Conservation (phyloP, 176 grass and related monocot species). For the Avena sativa region DNA sequence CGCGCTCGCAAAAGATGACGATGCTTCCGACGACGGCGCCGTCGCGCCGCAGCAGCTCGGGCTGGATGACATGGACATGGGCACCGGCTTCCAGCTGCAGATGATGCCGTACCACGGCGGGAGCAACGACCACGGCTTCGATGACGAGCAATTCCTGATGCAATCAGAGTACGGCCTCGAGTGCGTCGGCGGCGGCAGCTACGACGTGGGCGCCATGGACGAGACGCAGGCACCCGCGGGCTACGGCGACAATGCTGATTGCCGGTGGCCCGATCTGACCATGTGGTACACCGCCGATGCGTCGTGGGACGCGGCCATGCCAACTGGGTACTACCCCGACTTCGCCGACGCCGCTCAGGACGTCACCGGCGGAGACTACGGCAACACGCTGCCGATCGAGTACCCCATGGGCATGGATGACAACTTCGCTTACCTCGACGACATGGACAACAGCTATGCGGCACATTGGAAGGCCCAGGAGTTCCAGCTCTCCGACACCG, state of each 20-base stretch:
- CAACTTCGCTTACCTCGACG: neutral
- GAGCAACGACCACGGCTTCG: neutral
- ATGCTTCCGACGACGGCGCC: neutral
- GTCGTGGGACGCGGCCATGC: neutral
- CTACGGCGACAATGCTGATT: neutral
- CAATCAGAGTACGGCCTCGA: neutral
- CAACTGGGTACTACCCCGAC: neutral
- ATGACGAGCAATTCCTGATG: neutral
- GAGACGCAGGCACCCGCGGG: neutral
- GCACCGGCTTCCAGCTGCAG: constrained; percentile 7
- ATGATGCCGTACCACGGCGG: neutral
- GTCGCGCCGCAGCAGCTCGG: neutral
- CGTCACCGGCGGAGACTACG: constrained; percentile 1
- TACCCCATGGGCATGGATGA: neutral
- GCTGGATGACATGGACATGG: neutral
- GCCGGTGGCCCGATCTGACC: neutral
- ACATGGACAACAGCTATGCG: neutral
- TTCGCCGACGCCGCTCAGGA: neutral
- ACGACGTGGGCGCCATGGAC: neutral
- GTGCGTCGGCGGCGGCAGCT: neutral
- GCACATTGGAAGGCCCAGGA: neutral
- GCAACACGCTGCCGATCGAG: neutral
- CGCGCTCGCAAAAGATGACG: neutral
- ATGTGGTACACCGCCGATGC: neutral
- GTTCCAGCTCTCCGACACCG: neutral